Evolutionary conservation across 2,329 filamentous ascomycete species (phyloP).

Genomic region (Exophiala viscosa): DNA sequence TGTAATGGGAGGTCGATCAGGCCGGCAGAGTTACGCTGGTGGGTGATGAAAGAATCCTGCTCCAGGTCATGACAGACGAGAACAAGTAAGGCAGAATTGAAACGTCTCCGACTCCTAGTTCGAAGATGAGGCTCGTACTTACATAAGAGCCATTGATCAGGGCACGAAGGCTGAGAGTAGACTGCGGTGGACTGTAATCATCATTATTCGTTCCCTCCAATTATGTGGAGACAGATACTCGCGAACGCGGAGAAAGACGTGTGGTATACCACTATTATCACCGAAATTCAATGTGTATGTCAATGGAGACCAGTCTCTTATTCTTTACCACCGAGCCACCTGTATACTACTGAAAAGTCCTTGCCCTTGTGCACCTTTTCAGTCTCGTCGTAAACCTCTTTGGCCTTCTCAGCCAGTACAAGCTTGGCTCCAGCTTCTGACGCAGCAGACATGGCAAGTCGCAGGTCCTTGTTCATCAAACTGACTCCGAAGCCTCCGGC

Average conservation of each 20-base stretch:
- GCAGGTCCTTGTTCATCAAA: slow-evolving; percentile 77
- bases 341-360: slow-evolving; percentile 78
- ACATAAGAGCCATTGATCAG: background rate
- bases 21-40: background rate
- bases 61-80: background rate
- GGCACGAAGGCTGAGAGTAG: background rate
- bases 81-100: background rate
- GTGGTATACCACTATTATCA: background rate
- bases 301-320: slow-evolving; percentile 1
- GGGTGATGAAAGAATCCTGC: background rate
- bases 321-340: slow-evolving; percentile 29
- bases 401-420: slow-evolving; percentile 61
- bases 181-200: background rate
- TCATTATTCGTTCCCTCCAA: background rate
- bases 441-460: slow-evolving; percentile 69
- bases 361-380: slow-evolving; percentile 63
- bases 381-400: slow-evolving; percentile 64
- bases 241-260: background rate
- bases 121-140: no score
- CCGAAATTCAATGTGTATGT: background rate
- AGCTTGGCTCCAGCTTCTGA: slow-evolving; percentile 63
- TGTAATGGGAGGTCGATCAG: background rate
- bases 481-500: slow-evolving; percentile 71
- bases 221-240: background rate
- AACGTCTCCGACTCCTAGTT: background rate